Evolutionary conservation across 2,329 filamentous ascomycete species (phyloP), one percentile per base, ranked within the genome.

Genomic region (Neonectria hederae): DNA sequence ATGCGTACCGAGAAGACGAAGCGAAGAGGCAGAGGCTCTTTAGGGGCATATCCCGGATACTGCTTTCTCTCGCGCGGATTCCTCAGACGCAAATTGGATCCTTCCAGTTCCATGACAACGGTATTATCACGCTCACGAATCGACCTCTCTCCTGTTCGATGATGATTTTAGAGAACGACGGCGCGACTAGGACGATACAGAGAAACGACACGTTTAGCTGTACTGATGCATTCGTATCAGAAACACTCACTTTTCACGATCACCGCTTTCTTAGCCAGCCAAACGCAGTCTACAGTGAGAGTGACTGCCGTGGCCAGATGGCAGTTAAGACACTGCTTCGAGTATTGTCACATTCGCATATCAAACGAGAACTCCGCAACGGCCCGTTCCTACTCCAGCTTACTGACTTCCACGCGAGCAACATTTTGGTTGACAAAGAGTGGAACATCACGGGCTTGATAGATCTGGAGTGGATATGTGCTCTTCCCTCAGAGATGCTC

Each of bases 381-480:
- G 74, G 75, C 1, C 75, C 74, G 7, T 78, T 75, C 49, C n/a
- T 68, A 56, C 66, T 78, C 10, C 66, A 71, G 30, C 55, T 79
- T 40, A 76, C 75, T 22, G 75, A 80, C 59, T 79, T 19, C 11
- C 71, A 79, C 65, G 59, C 51, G 28, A 75, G 76, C 40, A 80
- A 79, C 51, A 74, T 80, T 30, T 72, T 80, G 26, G 75, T 79
- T 14, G 76, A 80, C 59, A 55, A 76, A 32, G 48, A 79, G 26
- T 78, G 76, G 76, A 77, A 79, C 51, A 68, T 79, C 38, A 76
- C 69, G 8, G 68, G 68, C 48, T 42, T 79, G 1, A 74, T 80
- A 17, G 76, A 80, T 60, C 70, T 76, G 24, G 76, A 79, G 66
- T 80, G 74, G 76, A 66, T 77, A 22, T 79, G 72, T 65, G 65